These are phyloP conservation scores for Fusarium sp. DNA, from an alignment of 2,329 filamentous ascomycete genomes.

Conservation along the genomic window DNA sequence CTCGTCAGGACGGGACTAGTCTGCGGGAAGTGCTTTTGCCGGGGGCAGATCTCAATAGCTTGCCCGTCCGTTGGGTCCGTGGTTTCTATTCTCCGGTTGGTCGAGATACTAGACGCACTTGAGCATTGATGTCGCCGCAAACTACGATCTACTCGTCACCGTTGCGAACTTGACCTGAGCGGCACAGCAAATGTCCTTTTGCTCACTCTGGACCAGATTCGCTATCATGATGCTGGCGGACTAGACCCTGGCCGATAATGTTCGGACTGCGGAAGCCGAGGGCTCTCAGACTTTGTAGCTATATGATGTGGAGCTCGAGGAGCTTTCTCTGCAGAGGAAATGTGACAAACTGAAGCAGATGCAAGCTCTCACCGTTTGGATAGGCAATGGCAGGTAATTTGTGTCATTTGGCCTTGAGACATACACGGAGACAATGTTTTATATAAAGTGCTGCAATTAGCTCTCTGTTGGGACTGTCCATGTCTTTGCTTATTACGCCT, in stretches of 20 bases:
- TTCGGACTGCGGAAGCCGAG: slow-evolving; percentile 5
- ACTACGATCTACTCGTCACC: slow-evolving; percentile 4
- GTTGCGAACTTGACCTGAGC: too few species aligned
- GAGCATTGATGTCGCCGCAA: neutral
- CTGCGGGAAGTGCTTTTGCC: slow-evolving; percentile 24
- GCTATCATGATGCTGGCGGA: neutral
- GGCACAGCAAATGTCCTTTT: neutral
- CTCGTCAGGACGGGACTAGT: slow-evolving; percentile 9
- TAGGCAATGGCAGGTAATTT: slow-evolving; percentile 25
- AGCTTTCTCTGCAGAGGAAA: neutral
- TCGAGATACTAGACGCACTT: neutral
- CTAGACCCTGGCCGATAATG: slow-evolving; percentile 3
- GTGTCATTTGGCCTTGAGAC: neutral
- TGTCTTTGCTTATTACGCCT: slow-evolving; percentile 8
- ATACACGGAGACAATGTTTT: neutral
- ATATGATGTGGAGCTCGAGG: slow-evolving; percentile 6
- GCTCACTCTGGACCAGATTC: neutral
- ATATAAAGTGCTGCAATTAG: slow-evolving; percentile 31
- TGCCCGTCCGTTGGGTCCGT: slow-evolving; percentile 20
- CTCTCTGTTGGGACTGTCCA: slow-evolving; percentile 7
- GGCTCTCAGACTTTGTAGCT: too few species aligned
- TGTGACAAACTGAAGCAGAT: neutral
- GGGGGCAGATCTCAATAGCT: slow-evolving; percentile 42
- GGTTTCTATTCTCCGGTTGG: slow-evolving; percentile 33
- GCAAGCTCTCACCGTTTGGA: neutral